Evolutionary conservation across 441 rosid species (phyloP).

Genomic region (Breynia disticha): DNA sequence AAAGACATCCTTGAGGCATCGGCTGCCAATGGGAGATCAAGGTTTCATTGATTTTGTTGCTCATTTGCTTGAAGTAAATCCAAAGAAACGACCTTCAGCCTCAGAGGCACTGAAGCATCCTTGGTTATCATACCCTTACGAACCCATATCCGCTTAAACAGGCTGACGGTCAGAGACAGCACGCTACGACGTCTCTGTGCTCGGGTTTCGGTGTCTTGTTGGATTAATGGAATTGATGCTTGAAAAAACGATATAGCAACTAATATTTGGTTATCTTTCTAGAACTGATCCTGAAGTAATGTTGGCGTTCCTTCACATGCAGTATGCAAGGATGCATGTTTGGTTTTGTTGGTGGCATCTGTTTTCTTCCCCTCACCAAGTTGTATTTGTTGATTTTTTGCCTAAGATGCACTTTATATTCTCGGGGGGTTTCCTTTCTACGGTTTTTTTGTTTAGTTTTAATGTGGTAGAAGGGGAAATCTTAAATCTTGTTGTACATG

Average conservation of each 20-base stretch:
- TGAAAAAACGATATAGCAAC: not conserved
- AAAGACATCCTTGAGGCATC: conserved; percentile 75
- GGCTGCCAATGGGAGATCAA: conserved; percentile 95
- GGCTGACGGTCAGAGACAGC: conserved; percentile 5
- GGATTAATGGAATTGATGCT: not conserved
- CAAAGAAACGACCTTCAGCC: conserved; percentile 90
- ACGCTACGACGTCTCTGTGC: not conserved
- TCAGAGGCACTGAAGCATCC: conserved; percentile 81
- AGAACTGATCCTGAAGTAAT: conserved; percentile 3
- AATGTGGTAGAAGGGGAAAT: conserved; percentile 28
- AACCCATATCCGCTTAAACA: conserved; percentile 81
- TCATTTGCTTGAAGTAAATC: conserved; percentile 81
- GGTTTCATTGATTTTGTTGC: conserved; percentile 80
- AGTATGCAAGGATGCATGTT: conserved; percentile 22
- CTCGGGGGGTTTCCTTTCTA: conserved; percentile 20
- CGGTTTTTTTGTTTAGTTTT: conserved; percentile 3
- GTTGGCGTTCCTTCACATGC: conserved; percentile 15
- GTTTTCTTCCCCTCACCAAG: conserved; percentile 13
- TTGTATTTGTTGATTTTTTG: conserved; percentile 25
- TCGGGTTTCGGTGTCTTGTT: not conserved
- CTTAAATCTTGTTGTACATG: conserved; percentile 43
- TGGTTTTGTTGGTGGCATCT: conserved; percentile 22
- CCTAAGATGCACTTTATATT: conserved; percentile 21
- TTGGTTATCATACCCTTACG: conserved; percentile 81
- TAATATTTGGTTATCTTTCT: conserved; percentile 8